A percentile compares a stretch with the other conserved stretches of the same genome.
Evolutionary conservation across 2,329 filamentous ascomycete species (phyloP).

Genomic region (Exophiala spinifera): DNA sequence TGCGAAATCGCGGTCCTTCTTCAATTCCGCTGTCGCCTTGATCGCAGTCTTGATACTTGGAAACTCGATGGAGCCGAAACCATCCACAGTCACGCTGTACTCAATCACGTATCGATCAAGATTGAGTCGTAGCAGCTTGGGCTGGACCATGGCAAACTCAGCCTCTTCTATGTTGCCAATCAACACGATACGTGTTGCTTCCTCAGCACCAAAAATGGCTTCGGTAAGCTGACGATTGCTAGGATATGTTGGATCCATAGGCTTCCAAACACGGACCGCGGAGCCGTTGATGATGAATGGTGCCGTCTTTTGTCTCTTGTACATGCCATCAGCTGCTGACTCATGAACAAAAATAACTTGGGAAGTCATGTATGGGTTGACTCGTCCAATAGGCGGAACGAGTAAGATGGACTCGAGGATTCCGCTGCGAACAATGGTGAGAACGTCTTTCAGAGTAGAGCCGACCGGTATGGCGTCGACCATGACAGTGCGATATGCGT

Average conservation of each 20-base stretch:
- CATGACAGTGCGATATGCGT: slow-evolving; percentile 29
- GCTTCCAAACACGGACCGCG: slow-evolving; percentile 24
- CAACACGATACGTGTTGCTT: slow-evolving; percentile 25
- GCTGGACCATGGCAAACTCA: slow-evolving; percentile 7
- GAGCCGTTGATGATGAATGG: slow-evolving; percentile 21
- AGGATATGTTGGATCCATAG: slow-evolving; percentile 28
- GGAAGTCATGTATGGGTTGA: slow-evolving; percentile 24
- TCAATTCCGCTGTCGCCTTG: slow-evolving; percentile 13
- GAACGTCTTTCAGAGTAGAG: slow-evolving; percentile 20
- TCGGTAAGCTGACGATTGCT: slow-evolving; percentile 20
- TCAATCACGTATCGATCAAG: slow-evolving; percentile 16
- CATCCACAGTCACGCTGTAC: slow-evolving; percentile 20
- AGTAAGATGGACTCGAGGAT: slow-evolving; percentile 26
- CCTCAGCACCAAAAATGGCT: slow-evolving; percentile 16
- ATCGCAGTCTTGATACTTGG: slow-evolving; percentile 23
- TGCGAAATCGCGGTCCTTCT: slow-evolving; percentile 4
- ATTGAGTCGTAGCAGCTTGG: slow-evolving; percentile 10
- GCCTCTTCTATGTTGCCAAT: slow-evolving; percentile 14
- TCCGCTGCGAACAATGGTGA: slow-evolving; percentile 22
- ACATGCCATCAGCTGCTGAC: slow-evolving; percentile 19
- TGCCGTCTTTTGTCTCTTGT: slow-evolving; percentile 17
- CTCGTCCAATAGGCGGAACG: slow-evolving; percentile 22
- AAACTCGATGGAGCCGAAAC: slow-evolving; percentile 25
- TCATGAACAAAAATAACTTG: slow-evolving; percentile 26
- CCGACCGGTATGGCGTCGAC: slow-evolving; percentile 26